Base-by-base conservation (phyloP, 371 early-diverging fungal genomes). In the Mortierella sp. region DNA sequence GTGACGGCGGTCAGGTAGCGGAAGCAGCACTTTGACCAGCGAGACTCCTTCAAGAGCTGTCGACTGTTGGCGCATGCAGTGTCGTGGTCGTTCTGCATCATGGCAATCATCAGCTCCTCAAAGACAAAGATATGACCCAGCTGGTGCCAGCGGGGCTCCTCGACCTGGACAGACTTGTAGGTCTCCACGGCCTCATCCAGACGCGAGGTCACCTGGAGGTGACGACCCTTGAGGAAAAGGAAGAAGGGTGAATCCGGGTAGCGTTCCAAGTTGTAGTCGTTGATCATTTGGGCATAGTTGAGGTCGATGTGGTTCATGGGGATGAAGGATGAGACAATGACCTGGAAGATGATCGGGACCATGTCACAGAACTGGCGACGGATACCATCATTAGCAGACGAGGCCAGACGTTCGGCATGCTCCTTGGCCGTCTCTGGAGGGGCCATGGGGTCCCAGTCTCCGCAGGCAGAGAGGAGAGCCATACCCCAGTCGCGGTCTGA, bases 301-400 rank as follows among this genome's bases (percentile, higher is more conserved):
- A 81, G 79, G 24, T 85, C 86, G 59, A 85, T 73, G 37, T 85
- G 86, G 53, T 85, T 85, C 81, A 85, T 71, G 48, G 86, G 86
- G 73, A 85, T 81, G 46, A 85, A 85, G 26, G 86, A 85, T 51
- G 79, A 78, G 54, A 85, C 77, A 31, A 85, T 81, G 75, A 85
- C 78, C 34, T 85, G 86, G 77, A 81, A 85, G 74, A 85, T 85
- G 69, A 85, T 57, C 0, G 86, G 86, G 5, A 85, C 79, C 86
- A 85, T 85, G n/a, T 85, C 86, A 67, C 86, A 85, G 81, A 85
- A 85, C 72, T 85, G 86, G 5, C 86, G 81, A 24, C 86, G 81
- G 61, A 85, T 43, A 34, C 86, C 86, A 6, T 85, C 86, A 55
- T 85, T 85, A 4, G 86, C 75, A 19, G 86, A 85, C 26, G 86